Base-by-base conservation (phyloP, 2,329 filamentous ascomycete genomes). In the Trichoderma cornu-damae region DNA sequence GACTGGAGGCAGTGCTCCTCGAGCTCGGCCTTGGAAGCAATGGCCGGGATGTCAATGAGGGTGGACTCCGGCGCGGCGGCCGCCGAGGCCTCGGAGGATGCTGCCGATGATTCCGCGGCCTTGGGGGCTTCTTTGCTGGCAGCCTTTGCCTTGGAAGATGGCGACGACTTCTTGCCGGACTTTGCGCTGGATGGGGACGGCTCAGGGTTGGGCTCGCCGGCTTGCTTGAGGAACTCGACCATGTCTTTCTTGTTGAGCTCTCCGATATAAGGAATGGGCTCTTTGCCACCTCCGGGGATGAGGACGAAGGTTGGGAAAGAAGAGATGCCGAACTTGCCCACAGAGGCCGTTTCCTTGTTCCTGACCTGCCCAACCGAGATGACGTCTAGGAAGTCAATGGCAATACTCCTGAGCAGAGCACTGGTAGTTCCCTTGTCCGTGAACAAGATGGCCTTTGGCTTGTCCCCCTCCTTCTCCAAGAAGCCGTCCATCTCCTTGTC, bases 361-460 rank as follows among this genome's bases (percentile, higher is more conserved):
- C 91, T 84, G 56, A 96, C 81, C 72, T 97, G 93, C 7, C 85
- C 93, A 34, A 99, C 79, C 3, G 82, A 79, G 61, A 97, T 84
- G 57, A 84, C 83, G 34, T 86, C 91, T 24, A 94, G 79, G 72
- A 93, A 99, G 69, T 97, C 94, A 65, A 96, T 90, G 6, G 94
- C 92, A 54, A 97, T 72, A 60, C 90, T 86, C 71, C 88, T 89
- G 62, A 96, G 75, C 22, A 96, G 78, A 9, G 91, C 84, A 69
- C 89, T 93, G 0, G 89, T 93, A 5, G 88, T 87, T 20, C 91
- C 90, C 77, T 97, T 99, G 57, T 96, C 89, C 2, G 89, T 95
- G 73, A 99, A 97, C 3, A 99, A 77, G 32, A 99, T 84, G 0
- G 89, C 92, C 77, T 96, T 96, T 49, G 91, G 83, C 11, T 79